Percentiles rank a stretch among this genome's conserved stretches.
Conservation (phyloP, 805 yeast species). For the Lipomyces orientalis region DNA sequence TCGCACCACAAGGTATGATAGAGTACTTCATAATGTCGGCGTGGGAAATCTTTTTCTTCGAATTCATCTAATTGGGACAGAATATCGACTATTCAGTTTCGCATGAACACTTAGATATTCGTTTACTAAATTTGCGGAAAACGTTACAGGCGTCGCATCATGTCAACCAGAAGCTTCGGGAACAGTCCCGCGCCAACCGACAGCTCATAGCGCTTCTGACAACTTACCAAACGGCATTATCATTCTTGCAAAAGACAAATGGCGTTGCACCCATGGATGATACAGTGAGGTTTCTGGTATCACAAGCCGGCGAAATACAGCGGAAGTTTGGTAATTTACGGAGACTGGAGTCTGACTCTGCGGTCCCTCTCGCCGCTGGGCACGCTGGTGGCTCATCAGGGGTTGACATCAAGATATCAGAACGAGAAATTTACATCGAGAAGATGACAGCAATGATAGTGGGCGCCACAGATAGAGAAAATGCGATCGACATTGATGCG, state of each 20-base stretch:
- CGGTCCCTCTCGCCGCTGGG: neutral
- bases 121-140: slow-evolving; percentile 32
- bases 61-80: slow-evolving; percentile 7
- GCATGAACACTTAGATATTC: slow-evolving; percentile 24
- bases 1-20: slow-evolving; percentile 63
- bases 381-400: slow-evolving; percentile 3
- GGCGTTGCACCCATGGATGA: slow-evolving; percentile 37
- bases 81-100: slow-evolving; percentile 27
- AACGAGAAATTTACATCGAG: slow-evolving; percentile 34
- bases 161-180: slow-evolving; percentile 27
- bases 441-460: slow-evolving; percentile 37
- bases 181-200: slow-evolving; percentile 16
- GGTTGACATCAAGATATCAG: slow-evolving; percentile 11
- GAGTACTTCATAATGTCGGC: slow-evolving; percentile 16
- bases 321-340: slow-evolving; percentile 11
- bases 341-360: slow-evolving; percentile 15
- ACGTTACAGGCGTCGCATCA: slow-evolving; percentile 32
- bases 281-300: slow-evolving; percentile 32
- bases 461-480: slow-evolving; percentile 11
- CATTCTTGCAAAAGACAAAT: slow-evolving; percentile 26
- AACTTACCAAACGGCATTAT: slow-evolving; percentile 26
- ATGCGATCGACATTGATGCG: slow-evolving; percentile 6
- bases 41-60: slow-evolving; percentile 7
- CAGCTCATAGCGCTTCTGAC: slow-evolving; percentile 19
- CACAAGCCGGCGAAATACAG: slow-evolving; percentile 29